Conservation (phyloP, 345 rosid species). For the Lumnitzera littorea region DNA sequence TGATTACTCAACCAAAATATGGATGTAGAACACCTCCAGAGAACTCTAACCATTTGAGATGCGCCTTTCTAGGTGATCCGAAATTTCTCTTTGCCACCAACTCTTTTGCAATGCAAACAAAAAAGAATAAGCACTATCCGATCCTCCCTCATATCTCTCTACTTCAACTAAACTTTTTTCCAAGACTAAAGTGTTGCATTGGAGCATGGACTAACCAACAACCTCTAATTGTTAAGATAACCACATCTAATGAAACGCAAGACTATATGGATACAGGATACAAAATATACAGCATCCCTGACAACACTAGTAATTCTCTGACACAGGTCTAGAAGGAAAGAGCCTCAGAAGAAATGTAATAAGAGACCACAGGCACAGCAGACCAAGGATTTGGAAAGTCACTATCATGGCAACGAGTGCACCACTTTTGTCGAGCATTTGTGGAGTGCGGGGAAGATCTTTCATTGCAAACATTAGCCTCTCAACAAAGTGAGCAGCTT, state of each 20-base stretch:
- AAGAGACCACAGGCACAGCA: constrained; percentile 80
- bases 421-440: constrained; percentile 40
- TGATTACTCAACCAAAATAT: too few relatives aligned
- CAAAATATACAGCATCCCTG: background rate
- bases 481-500: constrained; percentile 69
- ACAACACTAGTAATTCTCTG: constrained; percentile 52
- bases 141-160: too few relatives aligned
- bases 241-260: background rate
- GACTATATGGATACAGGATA: background rate
- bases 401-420: constrained; percentile 60
- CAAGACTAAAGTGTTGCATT: too few relatives aligned
- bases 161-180: too few relatives aligned
- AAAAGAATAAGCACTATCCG: too few relatives aligned
- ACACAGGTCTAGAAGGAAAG: constrained; percentile 77
- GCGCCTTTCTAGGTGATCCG: too few relatives aligned
- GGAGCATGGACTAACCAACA: too few relatives aligned
- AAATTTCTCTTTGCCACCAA: too few relatives aligned
- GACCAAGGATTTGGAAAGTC: constrained; percentile 60
- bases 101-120: too few relatives aligned
- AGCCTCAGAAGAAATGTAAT: constrained; percentile 71
- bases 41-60: too few relatives aligned
- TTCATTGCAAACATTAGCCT: constrained; percentile 57
- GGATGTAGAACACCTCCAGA: too few relatives aligned
- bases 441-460: constrained; percentile 40
- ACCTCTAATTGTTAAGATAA: too few relatives aligned